Evolutionary conservation across 148 eudicot genomes (phyloP), one percentile per base, ranked within the genome.

Genomic region (Rhododendron simsii): DNA sequence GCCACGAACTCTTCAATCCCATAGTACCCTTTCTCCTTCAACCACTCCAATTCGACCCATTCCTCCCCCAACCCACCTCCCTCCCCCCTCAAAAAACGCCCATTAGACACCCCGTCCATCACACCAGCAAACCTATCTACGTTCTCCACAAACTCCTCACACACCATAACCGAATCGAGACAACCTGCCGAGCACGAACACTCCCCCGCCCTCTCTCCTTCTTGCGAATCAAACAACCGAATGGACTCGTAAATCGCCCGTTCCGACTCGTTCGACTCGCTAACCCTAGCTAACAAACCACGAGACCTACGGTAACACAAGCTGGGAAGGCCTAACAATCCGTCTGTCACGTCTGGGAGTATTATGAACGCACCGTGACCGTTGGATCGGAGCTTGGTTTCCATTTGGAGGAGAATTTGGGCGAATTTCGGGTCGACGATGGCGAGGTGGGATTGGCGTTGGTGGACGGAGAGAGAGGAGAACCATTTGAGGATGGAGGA

Each of bases 1-100:
- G 80, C 96, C 82, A 94, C 92, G 50, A 95, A 97, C 15, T 90
- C 98, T 89, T 95, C 98, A 69, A 97, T 69, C 57, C 95, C 89
- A 33, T 93, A 97, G 87, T 97, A 97, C 48, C 99, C 99, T 81
- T 92, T 94, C 23, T 67, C 96, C 86, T 94, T 97, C 91, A 97
- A 91, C 98, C 99, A 95, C 85, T 91, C 91, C 87, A 97, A 77
- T 84, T 97, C 99, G 57, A 89, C 89, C 98, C 96, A 97, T 41
- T 97, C 95, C 37, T 59, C 86, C 18, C 93, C 89, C 89, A 95
- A 83, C 88, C 89, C 93, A 83, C 81, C 88, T 91, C 91, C 98
- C 51, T 88, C 88, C 61, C 93, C 95, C 59, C 88, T 94, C 92
- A 97, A 88, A 84, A 97, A 97, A 74, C 89, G 90, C 84, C 89